phyloP scores from a whole-genome alignment of 805 yeast genomes.

The Grigorovia humatica region DNA sequence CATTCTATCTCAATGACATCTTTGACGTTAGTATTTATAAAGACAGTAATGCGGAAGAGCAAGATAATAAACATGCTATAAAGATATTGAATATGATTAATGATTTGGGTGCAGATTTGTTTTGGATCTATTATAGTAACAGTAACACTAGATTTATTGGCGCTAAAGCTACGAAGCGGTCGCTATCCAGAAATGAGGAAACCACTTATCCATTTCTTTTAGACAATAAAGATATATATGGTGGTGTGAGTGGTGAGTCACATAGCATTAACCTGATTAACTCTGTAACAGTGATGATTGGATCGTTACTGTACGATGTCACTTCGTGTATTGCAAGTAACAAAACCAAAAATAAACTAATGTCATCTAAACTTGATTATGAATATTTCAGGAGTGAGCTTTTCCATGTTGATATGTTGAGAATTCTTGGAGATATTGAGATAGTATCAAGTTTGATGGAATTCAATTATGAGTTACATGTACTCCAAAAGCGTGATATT shows the following conservation, averaged over 20 bases:
- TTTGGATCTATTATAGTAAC: no score
- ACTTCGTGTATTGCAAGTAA: background rate
- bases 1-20: background rate
- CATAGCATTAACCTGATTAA: no score
- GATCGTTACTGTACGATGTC: background rate
- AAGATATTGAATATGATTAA: no score
- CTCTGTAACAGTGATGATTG: background rate
- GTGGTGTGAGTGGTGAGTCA: no score
- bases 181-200: no score
- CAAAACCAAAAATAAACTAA: no score
- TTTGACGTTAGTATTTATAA: background rate
- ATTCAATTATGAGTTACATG: background rate
- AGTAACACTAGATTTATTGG: no score
- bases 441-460: background rate
- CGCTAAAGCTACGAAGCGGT: no score
- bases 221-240: no score
- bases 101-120: background rate
- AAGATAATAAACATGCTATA: no score
- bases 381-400: background rate
- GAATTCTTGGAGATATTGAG: background rate
- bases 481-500: background rate
- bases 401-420: background rate
- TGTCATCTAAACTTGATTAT: background rate
- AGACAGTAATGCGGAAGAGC: no score
- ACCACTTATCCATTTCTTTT: background rate